Evolutionary conservation across 2,329 filamentous ascomycete genomes (phyloP), one percentile per base, ranked within the genome.

Genomic region (Sporothrix brunneoviolacea): DNA sequence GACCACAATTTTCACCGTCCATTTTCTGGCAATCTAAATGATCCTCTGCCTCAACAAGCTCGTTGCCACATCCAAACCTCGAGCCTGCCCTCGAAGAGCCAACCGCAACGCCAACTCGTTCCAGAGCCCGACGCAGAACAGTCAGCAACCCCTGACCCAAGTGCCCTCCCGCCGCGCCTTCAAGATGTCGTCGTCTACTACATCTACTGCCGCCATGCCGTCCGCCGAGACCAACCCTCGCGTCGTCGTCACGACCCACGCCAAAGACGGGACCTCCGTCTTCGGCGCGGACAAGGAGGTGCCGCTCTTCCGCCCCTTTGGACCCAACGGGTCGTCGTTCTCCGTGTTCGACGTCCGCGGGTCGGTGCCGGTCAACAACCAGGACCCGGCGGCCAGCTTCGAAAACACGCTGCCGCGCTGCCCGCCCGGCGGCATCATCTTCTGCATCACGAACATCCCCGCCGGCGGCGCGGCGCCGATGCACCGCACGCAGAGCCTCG

Each of bases 401-500:
- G 27, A 39, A 13, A 27, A 33, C 15, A 18, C 19, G 2, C 35
- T 69, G 3, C 67, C 68, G 0, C 62, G 66, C 19, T 67, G 65
- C 16, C 59, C 66, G 6, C 64, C 64, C 0, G 32, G 51, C 4
- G 70, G 70, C 8, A 56, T 64, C 16, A 52, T 64, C 18, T 69
- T 70, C 54, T 59, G 62, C 49, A 52, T 68, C 32, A 58, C 59
- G 1, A 58, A 69, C 55, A 60, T 68, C 43, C 59, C 61, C 16
- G 62, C 65, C 4, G 57, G 55, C 0, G 57, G 48, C 13, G 57
- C 50, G 41, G 61, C 59, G 8, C 69, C 69, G 1, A 68, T 72
- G 64, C 70, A 72, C 53, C 68, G 70, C 13, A 72, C 70, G 1
- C 44, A 62, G 30, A 71, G 62, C 43, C 54, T 70, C 8, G 70